Base-by-base conservation (phyloP, 164 flowering plant species). In the Vitis vinifera region DNA sequence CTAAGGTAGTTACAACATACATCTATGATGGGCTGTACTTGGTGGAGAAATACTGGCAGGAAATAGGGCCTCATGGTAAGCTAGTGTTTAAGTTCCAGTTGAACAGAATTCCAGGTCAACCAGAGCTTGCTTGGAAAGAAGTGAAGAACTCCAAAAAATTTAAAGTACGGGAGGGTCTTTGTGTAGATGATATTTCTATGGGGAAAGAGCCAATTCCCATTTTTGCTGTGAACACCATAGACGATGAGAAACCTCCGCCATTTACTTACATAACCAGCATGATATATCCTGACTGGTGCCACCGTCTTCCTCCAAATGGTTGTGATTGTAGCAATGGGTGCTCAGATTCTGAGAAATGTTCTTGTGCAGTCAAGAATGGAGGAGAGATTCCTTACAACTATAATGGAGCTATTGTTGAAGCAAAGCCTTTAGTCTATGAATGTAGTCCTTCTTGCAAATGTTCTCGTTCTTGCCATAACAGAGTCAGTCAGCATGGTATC, bases 371-470 rank as follows among this genome's bases (percentile, higher is more conserved):
- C 9, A 87, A 76, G 73, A 94, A 94, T 75, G 97, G 94, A 29
- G 93, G 95, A 9, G 94, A 84, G 73, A 81, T 94, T 55, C 98
- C 98, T 11, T 94, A 76, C 68, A 92, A 91, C 74, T 72, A 66
- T 56, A 78, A 91, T 75, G 97, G 97, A 14, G 87, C 92, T 13
- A 87, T 94, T 61, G 94, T 92, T 53, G 88, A 86, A 74, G 88
- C 78, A 29, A 92, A 88, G 73, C 79, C 90, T 55, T 79, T 94
- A 15, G 91, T 92, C 9, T 89, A 83, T 74, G 98, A 94, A 78
- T 94, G 97, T 74, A 97, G 98, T 15, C 93, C 93, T 56, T 71
- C 75, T 10, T 94, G 98, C 80, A 85, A 79, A 76, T 94, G 98
- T 72, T 90, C 93, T 44, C 85, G 89, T 52, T 81, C 96, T 68